phyloP scores from a whole-genome alignment of 2,329 filamentous ascomycete species.

The Proliferodiscus dingleyae region DNA sequence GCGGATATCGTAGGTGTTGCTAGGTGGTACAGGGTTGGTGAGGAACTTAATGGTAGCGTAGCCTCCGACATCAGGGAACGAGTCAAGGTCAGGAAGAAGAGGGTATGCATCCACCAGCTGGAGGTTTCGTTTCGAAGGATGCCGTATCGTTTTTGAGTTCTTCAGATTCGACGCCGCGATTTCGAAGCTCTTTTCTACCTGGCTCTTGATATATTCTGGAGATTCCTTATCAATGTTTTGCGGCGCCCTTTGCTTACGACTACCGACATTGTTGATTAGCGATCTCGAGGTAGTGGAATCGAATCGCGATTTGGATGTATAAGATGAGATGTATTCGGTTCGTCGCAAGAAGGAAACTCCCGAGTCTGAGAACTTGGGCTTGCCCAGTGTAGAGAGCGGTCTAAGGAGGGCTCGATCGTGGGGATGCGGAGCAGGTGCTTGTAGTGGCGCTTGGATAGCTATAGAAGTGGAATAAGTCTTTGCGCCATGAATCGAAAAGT shows the following conservation, averaged over 20 bases:
- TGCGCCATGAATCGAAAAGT: conserved; percentile 15
- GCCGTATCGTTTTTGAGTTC: conserved; percentile 49
- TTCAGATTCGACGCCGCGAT: conserved; percentile 49
- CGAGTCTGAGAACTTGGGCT: conserved; percentile 69
- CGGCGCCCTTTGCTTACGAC: conserved; percentile 39
- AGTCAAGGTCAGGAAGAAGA: conserved; percentile 60
- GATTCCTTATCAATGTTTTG: conserved; percentile 52
- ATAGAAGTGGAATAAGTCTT: conserved; percentile 20
- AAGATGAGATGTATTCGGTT: conserved; percentile 86
- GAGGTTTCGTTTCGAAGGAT: conserved; percentile 52
- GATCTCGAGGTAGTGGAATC: conserved; percentile 51
- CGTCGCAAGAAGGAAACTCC: conserved; percentile 90
- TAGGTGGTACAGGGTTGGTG: conserved; percentile 55
- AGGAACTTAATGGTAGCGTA: conserved; percentile 67
- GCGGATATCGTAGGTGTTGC: conserved; percentile 52
- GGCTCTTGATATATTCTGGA: conserved; percentile 62
- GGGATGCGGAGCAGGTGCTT: conserved; percentile 69
- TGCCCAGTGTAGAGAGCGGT: conserved; percentile 78
- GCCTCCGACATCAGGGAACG: conserved; percentile 65
- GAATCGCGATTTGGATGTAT: conserved; percentile 43
- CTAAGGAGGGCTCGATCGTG: conserved; percentile 80
- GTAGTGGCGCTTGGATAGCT: conserved; percentile 79
- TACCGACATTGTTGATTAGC: conserved; percentile 37
- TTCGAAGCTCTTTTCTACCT: conserved; percentile 60
- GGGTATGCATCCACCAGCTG: conserved; percentile 56